phyloP scores from a whole-genome alignment of 306 rosid species.

The Malus sieversii region DNA sequence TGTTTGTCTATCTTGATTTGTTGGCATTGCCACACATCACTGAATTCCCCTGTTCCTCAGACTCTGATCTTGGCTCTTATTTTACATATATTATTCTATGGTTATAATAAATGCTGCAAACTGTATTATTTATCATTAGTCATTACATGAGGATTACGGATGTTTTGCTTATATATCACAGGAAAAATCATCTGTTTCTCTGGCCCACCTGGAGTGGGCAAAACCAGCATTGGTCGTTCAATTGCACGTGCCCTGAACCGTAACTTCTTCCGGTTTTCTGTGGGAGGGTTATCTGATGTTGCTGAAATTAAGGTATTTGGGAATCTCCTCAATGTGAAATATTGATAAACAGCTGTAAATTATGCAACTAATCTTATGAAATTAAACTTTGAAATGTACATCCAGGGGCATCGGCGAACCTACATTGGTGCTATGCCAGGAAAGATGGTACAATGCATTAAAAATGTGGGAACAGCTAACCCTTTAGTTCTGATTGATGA shows the following conservation, averaged over 20 bases:
- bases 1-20: background rate
- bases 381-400: conserved; percentile 16
- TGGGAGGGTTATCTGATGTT: conserved; percentile 93
- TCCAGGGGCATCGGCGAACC: conserved; percentile 98
- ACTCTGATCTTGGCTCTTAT: conserved; percentile 3
- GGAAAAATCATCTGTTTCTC: conserved; percentile 96
- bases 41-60: background rate
- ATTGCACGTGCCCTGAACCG: conserved; percentile 97
- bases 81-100: background rate
- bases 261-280: conserved; percentile 87
- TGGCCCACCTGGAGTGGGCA: conserved; percentile 99
- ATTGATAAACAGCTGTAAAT: background rate
- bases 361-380: background rate
- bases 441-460: conserved; percentile 99
- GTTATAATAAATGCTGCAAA: background rate
- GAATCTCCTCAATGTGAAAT: background rate
- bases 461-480: conserved; percentile 87
- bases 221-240: conserved; percentile 99
- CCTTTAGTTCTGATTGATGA: conserved; percentile 96
- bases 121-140: background rate
- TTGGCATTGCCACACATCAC: background rate
- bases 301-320: conserved; percentile 91
- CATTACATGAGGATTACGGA: background rate
- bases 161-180: conserved; percentile 15
- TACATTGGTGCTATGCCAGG: conserved; percentile 99